A percentile compares a stretch with the other conserved stretches of the same genome.
phyloP scores from a whole-genome alignment of 2,329 filamentous ascomycete genomes.

The Colletotrichum sp. region DNA sequence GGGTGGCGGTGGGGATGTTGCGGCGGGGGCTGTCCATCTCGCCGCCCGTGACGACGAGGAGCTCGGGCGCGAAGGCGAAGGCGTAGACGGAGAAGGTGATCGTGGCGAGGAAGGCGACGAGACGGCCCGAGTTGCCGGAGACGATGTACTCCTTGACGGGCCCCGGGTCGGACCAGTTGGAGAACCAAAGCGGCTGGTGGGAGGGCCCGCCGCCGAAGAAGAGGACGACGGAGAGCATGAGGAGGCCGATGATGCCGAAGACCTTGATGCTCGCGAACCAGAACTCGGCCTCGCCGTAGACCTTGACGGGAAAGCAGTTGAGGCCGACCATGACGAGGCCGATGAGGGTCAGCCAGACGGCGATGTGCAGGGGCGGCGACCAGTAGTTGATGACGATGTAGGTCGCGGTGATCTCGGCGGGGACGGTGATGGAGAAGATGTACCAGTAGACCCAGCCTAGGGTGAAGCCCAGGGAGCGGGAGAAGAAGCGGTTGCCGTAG shows the following conservation, averaged over 20 bases:
- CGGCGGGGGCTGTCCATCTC: conserved; percentile 49
- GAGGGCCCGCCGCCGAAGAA: conserved; percentile 22
- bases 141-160: not conserved
- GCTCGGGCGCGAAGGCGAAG: conserved; percentile 24
- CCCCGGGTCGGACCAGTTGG: conserved; percentile 14
- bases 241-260: conserved; percentile 62
- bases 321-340: conserved; percentile 20
- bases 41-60: conserved; percentile 25
- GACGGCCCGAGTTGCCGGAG: conserved; percentile 20
- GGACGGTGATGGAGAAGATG: conserved; percentile 40
- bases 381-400: conserved; percentile 26
- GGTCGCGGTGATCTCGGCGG: conserved; percentile 28
- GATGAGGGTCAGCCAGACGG: conserved; percentile 23
- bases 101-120: conserved; percentile 20
- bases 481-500: conserved; percentile 47
- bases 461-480: conserved; percentile 58
- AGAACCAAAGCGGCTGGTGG: conserved; percentile 22
- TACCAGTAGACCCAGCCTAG: conserved; percentile 69
- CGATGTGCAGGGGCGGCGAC: conserved; percentile 11
- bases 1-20: conserved; percentile 30
- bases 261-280: conserved; percentile 61
- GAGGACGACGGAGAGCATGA: conserved; percentile 60
- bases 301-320: conserved; percentile 7
- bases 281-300: conserved; percentile 63
- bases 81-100: conserved; percentile 24